phyloP scores from a whole-genome alignment of 371 early-diverging fungal genomes.

The Actinomucor elegans region DNA sequence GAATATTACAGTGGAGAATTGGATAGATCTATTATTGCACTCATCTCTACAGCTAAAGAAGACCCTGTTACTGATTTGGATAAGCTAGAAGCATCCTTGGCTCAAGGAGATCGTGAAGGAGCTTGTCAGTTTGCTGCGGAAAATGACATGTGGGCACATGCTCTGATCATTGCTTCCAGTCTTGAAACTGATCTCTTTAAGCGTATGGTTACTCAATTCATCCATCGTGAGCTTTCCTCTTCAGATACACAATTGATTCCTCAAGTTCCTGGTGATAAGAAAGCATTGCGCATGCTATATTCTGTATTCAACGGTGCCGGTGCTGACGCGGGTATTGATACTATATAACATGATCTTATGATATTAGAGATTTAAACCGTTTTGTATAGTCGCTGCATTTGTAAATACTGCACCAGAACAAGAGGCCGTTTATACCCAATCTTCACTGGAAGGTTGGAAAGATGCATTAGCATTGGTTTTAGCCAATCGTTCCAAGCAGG shows the following conservation, averaged over 20 bases:
- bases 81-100: constrained; percentile 61
- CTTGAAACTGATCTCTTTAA: constrained; percentile 68
- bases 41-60: constrained; percentile 11
- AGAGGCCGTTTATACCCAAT: constrained; percentile 6
- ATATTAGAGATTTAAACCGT: too few species aligned
- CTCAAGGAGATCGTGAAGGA: constrained; percentile 70
- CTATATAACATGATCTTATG: too few species aligned
- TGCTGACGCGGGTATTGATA: constrained; percentile 53
- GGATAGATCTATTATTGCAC: constrained; percentile 17
- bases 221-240: constrained; percentile 51
- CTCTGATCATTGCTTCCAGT: constrained; percentile 83
- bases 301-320: constrained; percentile 72
- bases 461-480: constrained; percentile 70
- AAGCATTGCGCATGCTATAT: constrained; percentile 70
- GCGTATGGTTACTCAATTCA: constrained; percentile 70
- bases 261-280: constrained; percentile 47
- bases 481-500: constrained; percentile 80
- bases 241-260: constrained; percentile 10
- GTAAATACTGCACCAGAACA: constrained; percentile 11
- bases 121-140: constrained; percentile 74
- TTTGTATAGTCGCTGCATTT: constrained; percentile 26
- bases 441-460: constrained; percentile 62
- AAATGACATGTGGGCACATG: constrained; percentile 84
- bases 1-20: constrained; percentile 13
- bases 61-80: constrained; percentile 27